A percentile compares a stretch with the other conserved stretches of the same genome.
Evolutionary conservation across 2,329 filamentous ascomycete genomes (phyloP).

Genomic region (Alternaria dauci): DNA sequence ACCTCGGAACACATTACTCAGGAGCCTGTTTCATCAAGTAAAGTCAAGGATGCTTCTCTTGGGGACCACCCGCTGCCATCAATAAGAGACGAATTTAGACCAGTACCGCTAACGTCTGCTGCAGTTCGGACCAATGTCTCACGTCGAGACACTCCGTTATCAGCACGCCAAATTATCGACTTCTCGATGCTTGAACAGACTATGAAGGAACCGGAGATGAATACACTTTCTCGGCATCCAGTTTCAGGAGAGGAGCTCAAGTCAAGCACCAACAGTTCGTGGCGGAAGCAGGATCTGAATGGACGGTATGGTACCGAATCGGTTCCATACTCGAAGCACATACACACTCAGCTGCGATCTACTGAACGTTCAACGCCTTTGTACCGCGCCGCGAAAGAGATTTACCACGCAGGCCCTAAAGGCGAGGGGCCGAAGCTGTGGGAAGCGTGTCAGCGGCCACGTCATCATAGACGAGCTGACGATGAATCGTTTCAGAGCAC

Average conservation of each 20-base stretch:
- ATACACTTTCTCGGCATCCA: conserved; percentile 1
- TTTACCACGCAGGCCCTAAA: conserved; percentile 34
- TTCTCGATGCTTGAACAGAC: not conserved
- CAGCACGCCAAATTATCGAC: not conserved
- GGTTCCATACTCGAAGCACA: not conserved
- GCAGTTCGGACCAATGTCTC: not conserved
- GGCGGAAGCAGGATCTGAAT: not conserved
- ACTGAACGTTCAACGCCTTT: not conserved
- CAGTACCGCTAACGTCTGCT: not conserved
- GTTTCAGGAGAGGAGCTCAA: not conserved
- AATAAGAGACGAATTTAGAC: not conserved
- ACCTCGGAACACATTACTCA: not conserved
- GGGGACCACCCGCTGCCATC: not conserved
- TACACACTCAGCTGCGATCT: not conserved
- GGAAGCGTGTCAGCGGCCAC: conserved; percentile 22
- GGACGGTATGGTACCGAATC: not conserved
- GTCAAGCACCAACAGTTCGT: not conserved
- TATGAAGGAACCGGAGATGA: conserved; percentile 4
- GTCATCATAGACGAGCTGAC: conserved; percentile 15
- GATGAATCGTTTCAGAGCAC: not conserved
- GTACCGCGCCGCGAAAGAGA: conserved; percentile 24
- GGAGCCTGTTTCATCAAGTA: not conserved
- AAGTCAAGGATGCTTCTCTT: not conserved
- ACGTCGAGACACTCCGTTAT: not conserved
- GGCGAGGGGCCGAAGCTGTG: conserved; percentile 40